Evolutionary conservation across 2,329 filamentous ascomycete species (phyloP).

Genomic region (Amphichorda felina): DNA sequence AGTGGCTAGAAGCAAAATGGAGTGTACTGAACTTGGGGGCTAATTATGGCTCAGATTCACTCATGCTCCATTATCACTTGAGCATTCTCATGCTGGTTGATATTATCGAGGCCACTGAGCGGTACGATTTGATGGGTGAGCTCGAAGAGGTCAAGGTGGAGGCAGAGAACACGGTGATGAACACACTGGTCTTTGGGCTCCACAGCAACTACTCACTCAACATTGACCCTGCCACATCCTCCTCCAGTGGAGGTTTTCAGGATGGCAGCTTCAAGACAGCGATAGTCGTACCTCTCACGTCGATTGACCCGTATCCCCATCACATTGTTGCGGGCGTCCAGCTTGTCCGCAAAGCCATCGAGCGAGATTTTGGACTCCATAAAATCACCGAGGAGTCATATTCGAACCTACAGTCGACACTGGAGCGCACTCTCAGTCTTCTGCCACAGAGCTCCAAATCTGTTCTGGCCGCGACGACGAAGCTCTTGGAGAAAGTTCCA

Average conservation of each 20-base stretch:
- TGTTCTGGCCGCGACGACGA: slow-evolving; percentile 14
- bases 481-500: slow-evolving; percentile 7
- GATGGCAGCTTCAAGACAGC: not conserved
- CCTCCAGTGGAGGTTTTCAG: not conserved
- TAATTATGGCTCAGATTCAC: slow-evolving; percentile 12
- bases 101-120: slow-evolving; percentile 15
- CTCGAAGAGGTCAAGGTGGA: slow-evolving; percentile 12
- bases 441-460: slow-evolving; percentile 18
- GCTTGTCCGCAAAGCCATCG: slow-evolving; percentile 15
- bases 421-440: slow-evolving; percentile 13
- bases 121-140: slow-evolving; percentile 12
- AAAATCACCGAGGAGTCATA: slow-evolving; percentile 15
- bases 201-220: slow-evolving; percentile 12
- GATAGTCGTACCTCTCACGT: slow-evolving; percentile 12
- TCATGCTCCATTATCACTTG: slow-evolving; percentile 20
- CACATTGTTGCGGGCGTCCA: slow-evolving; percentile 17
- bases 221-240: not conserved
- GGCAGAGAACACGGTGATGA: slow-evolving; percentile 18
- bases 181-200: slow-evolving; percentile 16
- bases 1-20: slow-evolving; percentile 12
- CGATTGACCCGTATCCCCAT: slow-evolving; percentile 19
- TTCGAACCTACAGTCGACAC: slow-evolving; percentile 11
- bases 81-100: slow-evolving; percentile 18
- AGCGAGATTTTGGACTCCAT: slow-evolving; percentile 12
- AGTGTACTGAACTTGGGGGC: not conserved